Conservation (phyloP, 2,329 filamentous ascomycete genomes). For the Chaetomium sp. region DNA sequence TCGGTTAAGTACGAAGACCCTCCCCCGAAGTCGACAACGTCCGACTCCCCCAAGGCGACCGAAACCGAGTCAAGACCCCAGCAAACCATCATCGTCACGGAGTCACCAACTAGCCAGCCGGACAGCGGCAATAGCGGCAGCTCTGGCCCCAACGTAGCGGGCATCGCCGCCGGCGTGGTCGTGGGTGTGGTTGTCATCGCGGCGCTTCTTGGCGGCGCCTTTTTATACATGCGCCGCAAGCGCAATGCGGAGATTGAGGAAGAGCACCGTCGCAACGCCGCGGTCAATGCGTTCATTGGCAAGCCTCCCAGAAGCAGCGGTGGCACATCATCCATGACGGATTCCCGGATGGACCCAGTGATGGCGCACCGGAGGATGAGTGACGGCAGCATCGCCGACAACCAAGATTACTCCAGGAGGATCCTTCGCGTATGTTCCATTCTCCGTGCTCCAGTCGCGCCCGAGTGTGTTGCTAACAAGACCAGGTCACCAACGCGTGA, state of each 20-base stretch:
- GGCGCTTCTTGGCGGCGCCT: constrained; percentile 66
- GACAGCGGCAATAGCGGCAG: constrained; percentile 40
- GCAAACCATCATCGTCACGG: constrained; percentile 29
- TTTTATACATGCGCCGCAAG: constrained; percentile 75
- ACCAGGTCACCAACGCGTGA: constrained; percentile 63
- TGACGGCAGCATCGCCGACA: constrained; percentile 94
- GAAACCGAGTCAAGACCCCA: constrained; percentile 5
- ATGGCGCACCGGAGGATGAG: constrained; percentile 84
- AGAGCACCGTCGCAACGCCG: constrained; percentile 79
- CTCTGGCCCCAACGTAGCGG: constrained; percentile 68
- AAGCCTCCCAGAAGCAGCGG: constrained; percentile 66
- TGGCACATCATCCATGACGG: constrained; percentile 71
- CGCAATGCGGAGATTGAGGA: constrained; percentile 78
- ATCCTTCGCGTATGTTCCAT: constrained; percentile 78
- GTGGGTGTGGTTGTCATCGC: constrained; percentile 74
- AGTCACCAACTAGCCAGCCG: constrained; percentile 29
- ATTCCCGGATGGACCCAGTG: constrained; percentile 84
- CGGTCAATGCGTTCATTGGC: constrained; percentile 74
- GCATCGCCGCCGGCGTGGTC: constrained; percentile 85
- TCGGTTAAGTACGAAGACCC: constrained; percentile 42
- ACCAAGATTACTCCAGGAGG: constrained; percentile 93
- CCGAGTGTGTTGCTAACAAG: constrained; percentile 26
- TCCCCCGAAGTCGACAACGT: constrained; percentile 37
- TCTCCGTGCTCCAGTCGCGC: no score
- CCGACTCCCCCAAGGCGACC: constrained; percentile 31